A percentile compares a stretch with the other conserved stretches of the same genome.
Conservation (phyloP, 148 eudicot species). For the Heliamphora exappendiculata region DNA sequence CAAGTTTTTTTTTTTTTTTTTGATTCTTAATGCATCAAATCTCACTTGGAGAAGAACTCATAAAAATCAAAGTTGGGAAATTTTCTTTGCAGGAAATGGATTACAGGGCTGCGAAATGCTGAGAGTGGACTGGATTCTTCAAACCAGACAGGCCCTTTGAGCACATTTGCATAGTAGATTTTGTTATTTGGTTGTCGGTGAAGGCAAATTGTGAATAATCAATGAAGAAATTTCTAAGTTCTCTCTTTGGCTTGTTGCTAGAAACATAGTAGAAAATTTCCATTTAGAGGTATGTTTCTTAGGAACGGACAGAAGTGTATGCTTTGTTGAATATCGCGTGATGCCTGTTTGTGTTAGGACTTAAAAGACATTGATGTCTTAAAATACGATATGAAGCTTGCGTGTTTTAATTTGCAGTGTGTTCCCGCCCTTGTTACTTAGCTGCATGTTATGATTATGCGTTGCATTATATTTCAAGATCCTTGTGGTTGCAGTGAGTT, state of each 20-base stretch:
- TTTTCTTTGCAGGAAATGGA: constrained; percentile 36
- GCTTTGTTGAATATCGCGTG: not conserved
- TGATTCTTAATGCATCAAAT: not conserved
- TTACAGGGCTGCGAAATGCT: constrained; percentile 32
- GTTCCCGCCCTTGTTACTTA: not conserved
- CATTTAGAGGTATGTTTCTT: not conserved
- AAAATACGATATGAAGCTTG: too few species aligned
- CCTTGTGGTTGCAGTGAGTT: not conserved
- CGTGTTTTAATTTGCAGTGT: not conserved
- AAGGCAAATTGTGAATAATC: not conserved
- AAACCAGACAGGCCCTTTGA: constrained; percentile 35
- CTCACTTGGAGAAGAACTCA: not conserved
- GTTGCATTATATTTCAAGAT: not conserved
- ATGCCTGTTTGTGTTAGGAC: not conserved
- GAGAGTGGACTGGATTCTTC: constrained; percentile 46
- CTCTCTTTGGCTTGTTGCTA: not conserved
- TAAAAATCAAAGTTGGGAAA: not conserved
- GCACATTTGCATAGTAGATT: constrained; percentile 36
- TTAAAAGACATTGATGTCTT: not conserved
- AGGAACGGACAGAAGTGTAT: not conserved
- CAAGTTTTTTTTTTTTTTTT: too few species aligned
- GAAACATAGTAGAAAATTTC: not conserved
- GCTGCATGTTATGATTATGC: not conserved
- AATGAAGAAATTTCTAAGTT: not conserved
- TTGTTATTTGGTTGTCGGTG: not conserved